Base-by-base conservation (phyloP, 2,329 filamentous ascomycete genomes). In the Lecanicillium sp. region DNA sequence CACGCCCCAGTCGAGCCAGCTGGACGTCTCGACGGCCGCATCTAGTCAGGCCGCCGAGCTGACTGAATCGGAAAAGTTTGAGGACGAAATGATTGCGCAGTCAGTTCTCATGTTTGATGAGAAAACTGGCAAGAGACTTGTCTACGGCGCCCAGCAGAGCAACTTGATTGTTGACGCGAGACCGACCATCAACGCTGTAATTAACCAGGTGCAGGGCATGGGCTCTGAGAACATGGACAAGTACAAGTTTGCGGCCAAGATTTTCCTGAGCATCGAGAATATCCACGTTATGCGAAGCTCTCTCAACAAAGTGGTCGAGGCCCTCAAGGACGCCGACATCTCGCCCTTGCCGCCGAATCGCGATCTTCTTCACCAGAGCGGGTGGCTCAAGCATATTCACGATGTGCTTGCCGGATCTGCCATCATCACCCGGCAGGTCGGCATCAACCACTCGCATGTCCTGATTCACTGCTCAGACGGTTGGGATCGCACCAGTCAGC, bases 211-310 rank as follows among this genome's bases (percentile, higher is more conserved):
- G 4, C 83, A 91, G 54, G 93, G 93, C 6, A 83, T 90, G 63
- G 93, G 93, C 2, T 95, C 91, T 0, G 93, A 98, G 67, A 95
- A 96, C 60, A 96, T 97, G 87, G 88, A 95, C 55, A 86, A 95
- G 66, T 98, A 98, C 70, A 88, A 86, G 52, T 91, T 90, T 59
- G 89, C 90, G 14, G 85, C 84, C 51, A 95, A 96, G 66, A 85
- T 86, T 24, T 98, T 94, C 62, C 77, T 98, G 48, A 93, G 88
- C 53, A 98, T 98, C 60, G 91, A 94, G 64, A 98, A 98, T 63
- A 97, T 98, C 51, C 93, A 98, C 61, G 90, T 96, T 53, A 98
- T 98, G 93, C 80, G 93, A 49, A 86, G 86, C 52, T 97, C 91
- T 2, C 73, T 98, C 27, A 84, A 86, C 57, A 91, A 85, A 56